Conservation (phyloP, 2,329 filamentous ascomycete genomes). For the Sodiomyces alkalinus region DNA sequence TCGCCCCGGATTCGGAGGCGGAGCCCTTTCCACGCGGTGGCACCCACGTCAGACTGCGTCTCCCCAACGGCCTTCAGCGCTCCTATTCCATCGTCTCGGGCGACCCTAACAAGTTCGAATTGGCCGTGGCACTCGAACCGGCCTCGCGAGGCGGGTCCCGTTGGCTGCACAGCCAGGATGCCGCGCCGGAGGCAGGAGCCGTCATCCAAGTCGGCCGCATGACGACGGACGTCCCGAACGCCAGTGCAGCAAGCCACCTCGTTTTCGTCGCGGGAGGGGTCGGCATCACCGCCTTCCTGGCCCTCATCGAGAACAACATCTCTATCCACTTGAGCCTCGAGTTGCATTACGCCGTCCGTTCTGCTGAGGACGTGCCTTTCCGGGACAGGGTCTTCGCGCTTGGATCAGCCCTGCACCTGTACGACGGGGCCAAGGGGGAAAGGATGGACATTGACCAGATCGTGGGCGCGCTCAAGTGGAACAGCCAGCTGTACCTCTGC, state of each 20-base stretch:
- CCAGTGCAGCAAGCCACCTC: slow-evolving; percentile 35
- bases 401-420: slow-evolving; percentile 27
- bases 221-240: slow-evolving; percentile 30
- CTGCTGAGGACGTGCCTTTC: slow-evolving; percentile 37
- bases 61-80: slow-evolving; percentile 39
- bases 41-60: slow-evolving; percentile 38
- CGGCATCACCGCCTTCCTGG: slow-evolving; percentile 50
- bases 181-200: too few relatives aligned
- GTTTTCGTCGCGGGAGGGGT: slow-evolving; percentile 50
- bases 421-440: slow-evolving; percentile 34
- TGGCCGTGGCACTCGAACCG: slow-evolving; percentile 42
- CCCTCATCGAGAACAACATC: slow-evolving; percentile 25
- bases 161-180: slow-evolving; percentile 41
- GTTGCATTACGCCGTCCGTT: slow-evolving; percentile 45
- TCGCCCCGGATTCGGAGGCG: slow-evolving; percentile 17
- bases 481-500: slow-evolving; percentile 45
- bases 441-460: slow-evolving; percentile 35
- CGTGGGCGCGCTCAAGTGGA: slow-evolving; percentile 30
- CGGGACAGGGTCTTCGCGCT: slow-evolving; percentile 26
- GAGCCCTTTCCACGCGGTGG: slow-evolving; percentile 19
- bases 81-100: slow-evolving; percentile 46
- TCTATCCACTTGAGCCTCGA: slow-evolving; percentile 31
- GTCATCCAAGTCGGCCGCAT: slow-evolving; percentile 34
- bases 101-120: slow-evolving; percentile 30
- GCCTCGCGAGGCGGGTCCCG: slow-evolving; percentile 43